Evolutionary conservation across 495 filamentous ascomycete species (phyloP).

Genomic region (Xylaria nigripes): DNA sequence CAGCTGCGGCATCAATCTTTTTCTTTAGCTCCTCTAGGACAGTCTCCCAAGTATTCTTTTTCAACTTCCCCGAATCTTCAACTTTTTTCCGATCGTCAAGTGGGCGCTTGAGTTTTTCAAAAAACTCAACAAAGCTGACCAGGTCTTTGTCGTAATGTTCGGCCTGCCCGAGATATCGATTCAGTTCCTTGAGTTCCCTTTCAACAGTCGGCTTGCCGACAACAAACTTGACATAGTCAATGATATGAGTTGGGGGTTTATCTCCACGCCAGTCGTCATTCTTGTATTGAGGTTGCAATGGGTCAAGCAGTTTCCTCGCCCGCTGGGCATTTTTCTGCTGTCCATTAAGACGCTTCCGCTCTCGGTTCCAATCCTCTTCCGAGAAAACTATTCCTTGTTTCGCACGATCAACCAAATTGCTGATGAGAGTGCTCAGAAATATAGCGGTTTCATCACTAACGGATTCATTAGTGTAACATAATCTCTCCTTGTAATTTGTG

Average conservation of each 20-base stretch:
- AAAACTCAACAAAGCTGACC: conserved; percentile 18
- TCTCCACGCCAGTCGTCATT: conserved; percentile 26
- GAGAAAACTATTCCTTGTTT: conserved; percentile 71
- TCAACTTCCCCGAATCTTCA: conserved; percentile 6
- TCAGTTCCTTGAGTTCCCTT: conserved; percentile 40
- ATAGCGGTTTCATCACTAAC: conserved; percentile 49
- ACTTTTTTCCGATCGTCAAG: conserved; percentile 13
- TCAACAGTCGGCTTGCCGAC: conserved; percentile 48
- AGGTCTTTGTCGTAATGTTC: conserved; percentile 20
- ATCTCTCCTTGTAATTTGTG: conserved; percentile 63
- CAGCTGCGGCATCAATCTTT: conserved; percentile 24
- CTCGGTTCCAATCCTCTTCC: conserved; percentile 44
- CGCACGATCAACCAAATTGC: conserved; percentile 69
- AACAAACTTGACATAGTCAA: conserved; percentile 65
- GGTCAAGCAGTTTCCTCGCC: conserved; percentile 18
- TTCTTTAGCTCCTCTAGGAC: conserved; percentile 30
- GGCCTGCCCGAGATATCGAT: conserved; percentile 12
- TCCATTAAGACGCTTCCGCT: conserved; percentile 37
- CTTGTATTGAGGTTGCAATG: conserved; percentile 36
- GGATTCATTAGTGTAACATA: conserved; percentile 54
- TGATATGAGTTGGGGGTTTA: conserved; percentile 47
- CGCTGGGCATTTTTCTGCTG: neutral
- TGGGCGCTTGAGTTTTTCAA: conserved; percentile 14
- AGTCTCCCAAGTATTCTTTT: conserved; percentile 15
- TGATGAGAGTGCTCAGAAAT: conserved; percentile 59